Base-by-base conservation (phyloP, 177 flowering plant species). In the Vitis hybrid region DNA sequence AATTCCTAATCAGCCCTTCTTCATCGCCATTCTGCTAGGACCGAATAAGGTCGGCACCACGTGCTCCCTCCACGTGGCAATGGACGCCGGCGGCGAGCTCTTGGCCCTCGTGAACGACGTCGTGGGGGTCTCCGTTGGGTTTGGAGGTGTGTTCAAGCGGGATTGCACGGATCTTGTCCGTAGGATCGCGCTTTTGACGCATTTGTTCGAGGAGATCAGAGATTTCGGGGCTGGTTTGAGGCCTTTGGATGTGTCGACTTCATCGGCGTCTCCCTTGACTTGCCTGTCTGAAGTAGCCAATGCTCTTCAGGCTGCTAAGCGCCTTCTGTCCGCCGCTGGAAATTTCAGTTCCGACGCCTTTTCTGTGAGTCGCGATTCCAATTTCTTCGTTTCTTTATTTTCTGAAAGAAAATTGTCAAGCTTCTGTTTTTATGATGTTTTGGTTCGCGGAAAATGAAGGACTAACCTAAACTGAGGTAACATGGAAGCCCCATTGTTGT, bases 141-240 rank as follows among this genome's bases (percentile, higher is more conserved):
- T 78, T 31, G 64, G 66, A 1, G 82, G 69, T 4, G 49, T 66
- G 26, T 82, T 87, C 72, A 90, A 73, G 81, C 89, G 79, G 70
- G 97, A 92, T 22, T 90, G 94, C 70, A 72, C 82, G 53, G 92
- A 90, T 82, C 92, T 94, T 48, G 80, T 74, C 39, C 83, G 98
- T 5, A 73, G 92, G 78, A 80, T 92, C 70, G 70, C 86, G 5
- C 81, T 92, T 9, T 77, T 92, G 53, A 69, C 84, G n/a, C 92
- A 89, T 76, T 83, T 94, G 70, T 76, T 91, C n/a, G 97, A 94
- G 62, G 99, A 92, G 82, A 82, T 92, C 39, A 79, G 76, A 55
- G 91, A 87, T 13, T 80, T 66, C 70, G 61, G 69, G n/a, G 74
- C 62, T 10, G 62, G 56, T 49, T 70, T 18, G 45, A 63, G 48